Conservation (phyloP, 306 rosid genomes). For the Rosa chinensis region DNA sequence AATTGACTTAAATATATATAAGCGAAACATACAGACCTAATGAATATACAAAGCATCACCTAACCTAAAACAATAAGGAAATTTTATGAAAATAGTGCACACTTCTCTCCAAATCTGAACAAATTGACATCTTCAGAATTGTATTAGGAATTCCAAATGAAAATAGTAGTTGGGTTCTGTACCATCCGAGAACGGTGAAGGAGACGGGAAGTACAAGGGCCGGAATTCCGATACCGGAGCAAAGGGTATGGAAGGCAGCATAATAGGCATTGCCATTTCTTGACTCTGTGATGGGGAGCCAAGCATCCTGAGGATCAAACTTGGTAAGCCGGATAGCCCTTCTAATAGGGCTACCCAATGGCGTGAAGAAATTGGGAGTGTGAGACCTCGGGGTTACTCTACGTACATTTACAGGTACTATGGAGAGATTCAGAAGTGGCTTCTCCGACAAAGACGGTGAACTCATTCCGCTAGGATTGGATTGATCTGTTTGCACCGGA, state of each 20-base stretch:
- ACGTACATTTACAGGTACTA: neutral
- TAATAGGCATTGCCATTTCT: conserved; percentile 47
- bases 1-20: neutral
- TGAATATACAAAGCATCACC: no score
- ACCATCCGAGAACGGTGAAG: conserved; percentile 50
- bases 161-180: neutral
- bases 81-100: neutral
- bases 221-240: conserved; percentile 51
- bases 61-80: no score
- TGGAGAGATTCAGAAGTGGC: conserved; percentile 20
- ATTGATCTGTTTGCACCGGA: conserved; percentile 19
- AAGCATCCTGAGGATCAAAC: conserved; percentile 41
- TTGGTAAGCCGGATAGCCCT: conserved; percentile 36
- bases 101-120: no score
- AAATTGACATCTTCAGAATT: no score
- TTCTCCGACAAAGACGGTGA: conserved; percentile 29
- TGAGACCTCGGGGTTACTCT: neutral
- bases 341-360: conserved; percentile 31
- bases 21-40: no score
- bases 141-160: neutral
- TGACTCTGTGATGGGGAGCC: conserved; percentile 55
- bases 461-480: neutral
- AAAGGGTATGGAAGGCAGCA: conserved; percentile 45
- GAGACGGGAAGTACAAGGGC: conserved; percentile 51
- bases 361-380: conserved; percentile 33